Evolutionary conservation across 2,329 filamentous ascomycete species (phyloP).

Genomic region (Aureobasidium sp.): DNA sequence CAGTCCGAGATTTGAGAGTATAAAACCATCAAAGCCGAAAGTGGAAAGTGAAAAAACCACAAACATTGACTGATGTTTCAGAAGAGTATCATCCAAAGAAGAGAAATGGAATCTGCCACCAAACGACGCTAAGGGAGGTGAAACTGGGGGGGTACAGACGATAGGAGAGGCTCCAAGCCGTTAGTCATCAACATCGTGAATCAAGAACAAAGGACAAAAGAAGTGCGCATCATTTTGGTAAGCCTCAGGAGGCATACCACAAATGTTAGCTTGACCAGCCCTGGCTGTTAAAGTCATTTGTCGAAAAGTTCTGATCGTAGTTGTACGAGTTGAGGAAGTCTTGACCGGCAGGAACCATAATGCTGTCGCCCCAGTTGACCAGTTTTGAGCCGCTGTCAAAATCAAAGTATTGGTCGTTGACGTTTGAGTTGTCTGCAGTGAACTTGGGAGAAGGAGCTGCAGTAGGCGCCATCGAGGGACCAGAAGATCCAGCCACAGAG

Average conservation of each 20-base stretch:
- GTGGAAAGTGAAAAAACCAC: constrained; percentile 6
- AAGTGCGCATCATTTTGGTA: neutral
- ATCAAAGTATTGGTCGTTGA: constrained; percentile 19
- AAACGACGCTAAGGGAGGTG: neutral
- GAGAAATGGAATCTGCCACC: neutral
- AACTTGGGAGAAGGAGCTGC: constrained; percentile 21
- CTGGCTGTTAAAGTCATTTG: constrained; percentile 21
- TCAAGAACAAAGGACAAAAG: constrained; percentile 5
- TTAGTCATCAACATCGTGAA: constrained; percentile 15
- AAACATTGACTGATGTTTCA: neutral
- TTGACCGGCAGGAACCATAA: constrained; percentile 27
- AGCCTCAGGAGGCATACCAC: constrained; percentile 8
- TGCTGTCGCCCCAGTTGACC: constrained; percentile 30
- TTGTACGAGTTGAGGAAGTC: constrained; percentile 25
- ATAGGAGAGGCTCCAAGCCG: constrained; percentile 12
- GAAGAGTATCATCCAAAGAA: neutral
- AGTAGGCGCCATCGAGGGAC: constrained; percentile 12
- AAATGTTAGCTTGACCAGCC: constrained; percentile 20
- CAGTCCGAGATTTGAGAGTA: neutral
- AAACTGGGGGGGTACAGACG: neutral
- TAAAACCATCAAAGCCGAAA: constrained; percentile 2
- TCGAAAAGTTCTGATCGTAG: constrained; percentile 26
- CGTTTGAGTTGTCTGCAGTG: constrained; percentile 20
- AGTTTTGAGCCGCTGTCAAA: constrained; percentile 20
- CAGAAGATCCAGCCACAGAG: neutral